Percentiles rank a stretch among this genome's conserved stretches.
Conservation (phyloP, 768 basidiomycete species). For the Mycena albidolilacea region DNA sequence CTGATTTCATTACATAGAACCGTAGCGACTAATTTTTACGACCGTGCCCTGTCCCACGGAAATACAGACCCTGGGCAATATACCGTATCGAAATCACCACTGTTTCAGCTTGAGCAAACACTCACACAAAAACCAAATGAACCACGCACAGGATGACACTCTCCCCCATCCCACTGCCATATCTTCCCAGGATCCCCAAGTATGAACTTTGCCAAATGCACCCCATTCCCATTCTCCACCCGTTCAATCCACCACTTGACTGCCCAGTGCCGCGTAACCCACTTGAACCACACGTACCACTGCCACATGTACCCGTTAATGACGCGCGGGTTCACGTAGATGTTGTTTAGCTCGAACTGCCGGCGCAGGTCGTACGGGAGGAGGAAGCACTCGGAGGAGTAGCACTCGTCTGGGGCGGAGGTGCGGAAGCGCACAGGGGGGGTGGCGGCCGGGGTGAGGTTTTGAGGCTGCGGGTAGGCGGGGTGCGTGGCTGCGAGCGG, state of each 20-base stretch:
- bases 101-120: no score
- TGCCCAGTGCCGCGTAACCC: slow-evolving; percentile 53
- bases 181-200: not conserved
- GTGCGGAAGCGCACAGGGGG: slow-evolving; percentile 49
- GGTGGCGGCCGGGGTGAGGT: slow-evolving; percentile 44
- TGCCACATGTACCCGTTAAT: slow-evolving; percentile 53
- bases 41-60: no score
- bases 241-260: slow-evolving; percentile 53
- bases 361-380: slow-evolving; percentile 54
- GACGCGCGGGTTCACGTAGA: slow-evolving; percentile 56
- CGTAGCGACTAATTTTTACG: no score
- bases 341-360: slow-evolving; percentile 40
- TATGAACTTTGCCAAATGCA: slow-evolving; percentile 1
- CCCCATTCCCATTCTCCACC: slow-evolving; percentile 4
- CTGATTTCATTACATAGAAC: no score
- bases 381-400: slow-evolving; percentile 56
- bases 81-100: no score
- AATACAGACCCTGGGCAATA: no score
- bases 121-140: no score
- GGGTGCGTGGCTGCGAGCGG: slow-evolving; percentile 46
- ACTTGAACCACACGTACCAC: slow-evolving; percentile 52
- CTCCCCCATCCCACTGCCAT: slow-evolving; percentile 24
- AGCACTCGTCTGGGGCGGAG: slow-evolving; percentile 45
- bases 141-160: slow-evolving; percentile 24
- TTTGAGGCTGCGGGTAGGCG: slow-evolving; percentile 21